Conservation (phyloP, 2,329 filamentous ascomycete species). For the Malbranchea zuffiana region DNA sequence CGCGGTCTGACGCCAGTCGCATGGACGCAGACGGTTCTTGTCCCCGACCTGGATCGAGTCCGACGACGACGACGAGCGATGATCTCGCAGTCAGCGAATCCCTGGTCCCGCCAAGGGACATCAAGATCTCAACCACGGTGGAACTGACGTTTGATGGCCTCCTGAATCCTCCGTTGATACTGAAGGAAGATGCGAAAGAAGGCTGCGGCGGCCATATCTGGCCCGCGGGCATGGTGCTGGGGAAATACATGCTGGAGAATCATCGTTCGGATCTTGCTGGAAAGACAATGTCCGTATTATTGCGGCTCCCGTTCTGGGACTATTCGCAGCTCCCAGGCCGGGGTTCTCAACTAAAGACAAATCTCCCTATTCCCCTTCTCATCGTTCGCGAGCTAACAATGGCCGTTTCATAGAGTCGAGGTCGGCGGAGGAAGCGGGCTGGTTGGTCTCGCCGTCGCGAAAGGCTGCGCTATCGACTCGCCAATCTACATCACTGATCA, state of each 20-base stretch:
- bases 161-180: constrained; percentile 55
- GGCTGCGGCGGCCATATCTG: constrained; percentile 91
- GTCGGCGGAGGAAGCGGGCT: constrained; percentile 85
- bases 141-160: constrained; percentile 60
- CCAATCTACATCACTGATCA: constrained; percentile 80
- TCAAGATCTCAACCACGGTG: constrained; percentile 43
- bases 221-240: constrained; percentile 83
- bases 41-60: too few species aligned
- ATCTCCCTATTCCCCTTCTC: not conserved
- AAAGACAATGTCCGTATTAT: constrained; percentile 54
- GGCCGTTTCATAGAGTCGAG: constrained; percentile 58
- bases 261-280: constrained; percentile 52
- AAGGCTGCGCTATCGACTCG: constrained; percentile 42
- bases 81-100: constrained; percentile 38
- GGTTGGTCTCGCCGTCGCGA: constrained; percentile 55
- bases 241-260: constrained; percentile 72
- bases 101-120: constrained; percentile 43
- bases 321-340: too few species aligned
- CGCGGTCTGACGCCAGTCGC: too few species aligned
- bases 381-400: not conserved
- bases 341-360: not conserved
- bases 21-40: too few species aligned
- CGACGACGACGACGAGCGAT: too few species aligned
- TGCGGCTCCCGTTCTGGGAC: not conserved
- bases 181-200: constrained; percentile 74